phyloP scores from a whole-genome alignment of 2,329 filamentous ascomycete genomes.

The Pseudonectria buxi region DNA sequence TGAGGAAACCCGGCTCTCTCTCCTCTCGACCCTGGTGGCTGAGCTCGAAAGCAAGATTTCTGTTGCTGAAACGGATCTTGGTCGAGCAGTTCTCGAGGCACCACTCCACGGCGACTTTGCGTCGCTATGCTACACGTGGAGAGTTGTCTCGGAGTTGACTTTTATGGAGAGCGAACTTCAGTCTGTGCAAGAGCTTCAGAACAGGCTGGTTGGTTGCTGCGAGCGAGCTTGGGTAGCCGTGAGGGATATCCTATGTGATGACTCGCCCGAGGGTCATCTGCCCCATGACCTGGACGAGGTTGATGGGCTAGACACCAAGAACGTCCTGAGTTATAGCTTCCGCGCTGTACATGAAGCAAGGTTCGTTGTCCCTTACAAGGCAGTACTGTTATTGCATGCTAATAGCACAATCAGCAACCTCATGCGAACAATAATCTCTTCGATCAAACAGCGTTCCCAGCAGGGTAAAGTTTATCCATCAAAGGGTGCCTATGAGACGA shows the following conservation, averaged over 20 bases:
- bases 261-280: slow-evolving; percentile 86
- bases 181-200: slow-evolving; percentile 37
- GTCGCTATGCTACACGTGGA: slow-evolving; percentile 53
- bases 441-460: slow-evolving; percentile 41
- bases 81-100: slow-evolving; percentile 56
- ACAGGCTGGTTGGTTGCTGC: slow-evolving; percentile 54
- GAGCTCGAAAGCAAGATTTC: slow-evolving; percentile 59
- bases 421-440: slow-evolving; percentile 55
- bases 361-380: slow-evolving; percentile 36
- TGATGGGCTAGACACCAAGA: slow-evolving; percentile 72
- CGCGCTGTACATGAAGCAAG: slow-evolving; percentile 91
- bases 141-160: slow-evolving; percentile 37
- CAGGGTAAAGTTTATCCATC: slow-evolving; percentile 41
- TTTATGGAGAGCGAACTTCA: slow-evolving; percentile 32
- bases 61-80: slow-evolving; percentile 58
- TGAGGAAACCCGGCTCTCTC: slow-evolving; percentile 34
- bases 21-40: slow-evolving; percentile 52
- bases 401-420: slow-evolving; percentile 52
- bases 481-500: slow-evolving; percentile 50
- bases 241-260: slow-evolving; percentile 74
- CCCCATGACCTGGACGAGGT: slow-evolving; percentile 68
- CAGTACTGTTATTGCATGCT: background rate
- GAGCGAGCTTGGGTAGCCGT: slow-evolving; percentile 71
- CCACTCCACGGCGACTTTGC: slow-evolving; percentile 67
- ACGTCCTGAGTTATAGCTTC: slow-evolving; percentile 90